phyloP scores from a whole-genome alignment of 768 basidiomycete genomes.

The Porphyrellus cyaneotinctus region DNA sequence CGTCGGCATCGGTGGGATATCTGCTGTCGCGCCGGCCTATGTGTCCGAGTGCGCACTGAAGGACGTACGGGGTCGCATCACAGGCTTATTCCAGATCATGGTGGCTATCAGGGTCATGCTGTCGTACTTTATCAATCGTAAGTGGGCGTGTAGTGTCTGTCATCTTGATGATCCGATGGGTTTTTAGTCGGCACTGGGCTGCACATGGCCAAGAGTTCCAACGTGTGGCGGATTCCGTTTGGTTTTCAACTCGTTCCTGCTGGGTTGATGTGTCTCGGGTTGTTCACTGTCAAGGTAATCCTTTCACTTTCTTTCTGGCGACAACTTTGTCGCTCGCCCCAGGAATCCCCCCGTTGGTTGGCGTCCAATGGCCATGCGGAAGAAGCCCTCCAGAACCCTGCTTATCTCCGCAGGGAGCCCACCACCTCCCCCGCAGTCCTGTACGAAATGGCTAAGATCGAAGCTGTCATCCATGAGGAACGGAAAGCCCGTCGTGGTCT shows the following conservation, averaged over 20 bases:
- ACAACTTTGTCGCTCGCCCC: constrained; percentile 1
- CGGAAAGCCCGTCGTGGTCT: constrained; percentile 59
- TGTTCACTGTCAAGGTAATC: constrained; percentile 58
- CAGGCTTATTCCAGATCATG: constrained; percentile 84
- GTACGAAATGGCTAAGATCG: constrained; percentile 73
- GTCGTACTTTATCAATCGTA: constrained; percentile 78
- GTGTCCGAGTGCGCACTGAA: constrained; percentile 88
- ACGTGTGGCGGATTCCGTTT: constrained; percentile 70
- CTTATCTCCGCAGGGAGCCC: constrained; percentile 53
- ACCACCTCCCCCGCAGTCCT: constrained; percentile 43
- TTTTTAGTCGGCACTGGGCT: constrained; percentile 54
- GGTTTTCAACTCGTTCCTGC: constrained; percentile 73
- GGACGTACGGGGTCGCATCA: constrained; percentile 80
- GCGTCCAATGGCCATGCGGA: constrained; percentile 55
- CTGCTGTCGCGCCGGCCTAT: constrained; percentile 79
- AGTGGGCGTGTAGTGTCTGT: constrained; percentile 20
- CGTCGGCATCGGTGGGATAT: constrained; percentile 78
- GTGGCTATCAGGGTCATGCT: constrained; percentile 82
- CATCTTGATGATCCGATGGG: background rate
- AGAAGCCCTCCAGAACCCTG: constrained; percentile 56
- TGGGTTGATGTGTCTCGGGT: constrained; percentile 63
- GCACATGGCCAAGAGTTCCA: constrained; percentile 43
- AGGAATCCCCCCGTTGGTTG: constrained; percentile 78
- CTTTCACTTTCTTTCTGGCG: background rate
- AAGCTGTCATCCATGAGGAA: constrained; percentile 76